These are phyloP conservation scores for Schrenkiella parvula DNA, from an alignment of 345 rosid genomes.

Conservation along the genomic window DNA sequence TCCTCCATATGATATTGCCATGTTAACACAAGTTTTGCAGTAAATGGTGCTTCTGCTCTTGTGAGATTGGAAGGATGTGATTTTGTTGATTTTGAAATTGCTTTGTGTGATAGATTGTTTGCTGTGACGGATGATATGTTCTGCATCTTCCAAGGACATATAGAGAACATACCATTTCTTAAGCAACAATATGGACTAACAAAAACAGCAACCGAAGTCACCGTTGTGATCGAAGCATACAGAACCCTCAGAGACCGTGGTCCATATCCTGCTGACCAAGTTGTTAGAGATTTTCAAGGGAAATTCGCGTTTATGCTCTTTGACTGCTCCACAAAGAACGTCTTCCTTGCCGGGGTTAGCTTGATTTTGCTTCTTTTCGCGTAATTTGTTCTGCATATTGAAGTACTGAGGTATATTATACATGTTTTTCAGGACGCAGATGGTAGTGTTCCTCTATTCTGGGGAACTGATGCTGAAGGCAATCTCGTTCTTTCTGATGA, in stretches of 20 bases:
- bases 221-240: constrained; percentile 82
- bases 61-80: no score
- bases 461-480: constrained; percentile 89
- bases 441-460: constrained; percentile 76
- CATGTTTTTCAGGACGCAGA: constrained; percentile 65
- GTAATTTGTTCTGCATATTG: background rate
- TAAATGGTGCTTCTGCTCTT: background rate
- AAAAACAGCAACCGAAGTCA: constrained; percentile 87
- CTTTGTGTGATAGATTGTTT: constrained; percentile 50
- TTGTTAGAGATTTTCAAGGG: constrained; percentile 76
- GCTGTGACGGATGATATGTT: constrained; percentile 91
- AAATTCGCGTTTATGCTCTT: constrained; percentile 69
- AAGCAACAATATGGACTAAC: constrained; percentile 93
- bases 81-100: background rate
- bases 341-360: constrained; percentile 78
- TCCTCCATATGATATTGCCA: background rate
- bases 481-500: constrained; percentile 77
- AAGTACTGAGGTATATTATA: background rate
- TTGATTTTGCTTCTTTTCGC: background rate
- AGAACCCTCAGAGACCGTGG: constrained; percentile 95
- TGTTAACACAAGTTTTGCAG: background rate
- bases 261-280: constrained; percentile 94
- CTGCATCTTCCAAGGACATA: constrained; percentile 94
- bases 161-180: constrained; percentile 72
- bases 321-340: constrained; percentile 58